phyloP scores from a whole-genome alignment of 805 yeast species.

The Suhomyces sp. region DNA sequence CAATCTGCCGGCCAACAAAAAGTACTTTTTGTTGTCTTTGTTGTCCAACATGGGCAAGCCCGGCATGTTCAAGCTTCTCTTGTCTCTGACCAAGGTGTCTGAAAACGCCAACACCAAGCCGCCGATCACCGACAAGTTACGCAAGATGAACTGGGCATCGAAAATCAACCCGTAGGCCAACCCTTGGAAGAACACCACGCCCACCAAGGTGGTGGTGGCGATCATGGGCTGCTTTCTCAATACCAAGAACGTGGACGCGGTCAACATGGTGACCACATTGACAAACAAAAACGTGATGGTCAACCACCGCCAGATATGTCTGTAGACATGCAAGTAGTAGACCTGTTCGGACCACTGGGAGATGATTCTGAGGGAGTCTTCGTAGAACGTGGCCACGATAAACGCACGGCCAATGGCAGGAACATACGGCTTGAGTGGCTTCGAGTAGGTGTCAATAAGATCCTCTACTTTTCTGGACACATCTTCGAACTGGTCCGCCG shows the following conservation, averaged over 20 bases:
- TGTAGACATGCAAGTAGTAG: conserved; percentile 72
- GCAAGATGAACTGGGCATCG: conserved; percentile 75
- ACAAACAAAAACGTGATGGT: conserved; percentile 65
- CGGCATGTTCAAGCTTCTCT: conserved; percentile 62
- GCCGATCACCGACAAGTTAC: conserved; percentile 88
- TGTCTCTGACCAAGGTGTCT: conserved; percentile 79
- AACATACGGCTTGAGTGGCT: conserved; percentile 65
- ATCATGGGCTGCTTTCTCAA: conserved; percentile 62
- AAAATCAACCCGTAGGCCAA: conserved; percentile 81
- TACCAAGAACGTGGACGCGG: conserved; percentile 70
- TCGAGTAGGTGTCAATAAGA: conserved; percentile 46
- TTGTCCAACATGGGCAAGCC: conserved; percentile 66
- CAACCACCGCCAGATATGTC: conserved; percentile 74
- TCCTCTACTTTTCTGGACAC: conserved; percentile 55
- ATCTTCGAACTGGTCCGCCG: conserved; percentile 45
- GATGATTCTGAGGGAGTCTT: conserved; percentile 79
- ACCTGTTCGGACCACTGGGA: conserved; percentile 93
- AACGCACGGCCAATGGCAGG: conserved; percentile 87
- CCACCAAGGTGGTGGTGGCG: conserved; percentile 66
- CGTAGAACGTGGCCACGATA: conserved; percentile 90
- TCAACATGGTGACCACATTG: conserved; percentile 67
- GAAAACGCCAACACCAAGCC: conserved; percentile 85
- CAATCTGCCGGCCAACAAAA: conserved; percentile 83
- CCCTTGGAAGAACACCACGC: conserved; percentile 80
- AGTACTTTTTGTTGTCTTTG: conserved; percentile 74